Evolutionary conservation across 768 basidiomycete species (phyloP), one percentile per base, ranked within the genome.

Genomic region (Mrakia frigida): DNA sequence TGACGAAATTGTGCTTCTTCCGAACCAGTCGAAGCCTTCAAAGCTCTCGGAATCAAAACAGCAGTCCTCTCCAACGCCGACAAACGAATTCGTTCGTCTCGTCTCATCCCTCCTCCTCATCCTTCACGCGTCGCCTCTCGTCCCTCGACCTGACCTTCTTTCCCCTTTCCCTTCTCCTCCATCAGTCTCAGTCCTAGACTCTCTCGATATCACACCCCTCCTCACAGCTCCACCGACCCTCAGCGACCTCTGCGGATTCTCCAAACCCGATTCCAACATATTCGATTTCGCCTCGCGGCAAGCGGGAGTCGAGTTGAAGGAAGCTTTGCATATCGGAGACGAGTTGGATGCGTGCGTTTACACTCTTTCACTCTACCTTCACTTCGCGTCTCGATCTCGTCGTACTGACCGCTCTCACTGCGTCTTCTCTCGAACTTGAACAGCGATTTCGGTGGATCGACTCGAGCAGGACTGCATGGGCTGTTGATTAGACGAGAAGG

Each of bases 41-140:
- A 18, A 31, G 25, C 43, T 6, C 21, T 77, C 10, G 71, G 71
- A 6, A 63, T 77, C 21, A 35, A 33, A 50, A 77, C 76, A 6
- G 76, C 50, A 9, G 76, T 77, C 52, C 56, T 77, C 9, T 73
- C 70, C 14, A 77, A 77, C 52, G 76, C 76, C 5, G 76, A 77
- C 28, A 21, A 33, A 14, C 41, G 76, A 1, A 77, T 77, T 14
- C 76, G 76, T 77, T 25, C 63, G 76, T 77, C 25, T n/a, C n/a
- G n/a, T n/a, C 25, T 25, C 23, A 13, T 68, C 53, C 53, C 37
- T 46, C 35, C 43, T n/a, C 14, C n/a, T 53, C 37, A 18, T 60
- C 28, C 43, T 41, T 41, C 39, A 11, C 70, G 18, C 52, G 28
- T 18, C 46, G 9, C 46, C 2, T 50, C 6, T 50, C 46, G 25